Evolutionary conservation across 129 eudicot genomes (phyloP).

Genomic region (Chrysanthemum lavandulifolium): DNA sequence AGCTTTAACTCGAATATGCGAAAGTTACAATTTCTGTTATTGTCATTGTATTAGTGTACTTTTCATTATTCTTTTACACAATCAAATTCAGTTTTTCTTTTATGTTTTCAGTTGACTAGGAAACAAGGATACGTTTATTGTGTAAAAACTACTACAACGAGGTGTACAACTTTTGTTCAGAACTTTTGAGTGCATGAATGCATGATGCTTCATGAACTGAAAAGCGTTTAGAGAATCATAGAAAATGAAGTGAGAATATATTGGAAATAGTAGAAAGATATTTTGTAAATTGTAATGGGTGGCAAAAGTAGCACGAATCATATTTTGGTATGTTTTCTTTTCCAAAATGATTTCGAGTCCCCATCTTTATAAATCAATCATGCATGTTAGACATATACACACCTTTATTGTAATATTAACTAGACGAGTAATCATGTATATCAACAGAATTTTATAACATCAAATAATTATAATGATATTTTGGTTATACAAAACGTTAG

Average conservation of each 20-base stretch:
- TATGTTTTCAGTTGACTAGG: not conserved
- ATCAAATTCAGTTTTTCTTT: not conserved
- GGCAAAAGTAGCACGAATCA: constrained; percentile 43
- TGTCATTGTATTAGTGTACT: not conserved
- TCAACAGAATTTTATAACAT: no score
- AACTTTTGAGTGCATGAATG: constrained; percentile 23
- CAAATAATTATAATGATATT: no score
- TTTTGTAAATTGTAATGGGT: constrained; percentile 36
- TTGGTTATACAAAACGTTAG: no score
- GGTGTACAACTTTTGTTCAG: constrained; percentile 6
- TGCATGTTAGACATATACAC: not conserved
- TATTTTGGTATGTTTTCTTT: constrained; percentile 41
- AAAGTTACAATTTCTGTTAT: constrained; percentile 9
- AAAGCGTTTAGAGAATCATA: constrained; percentile 24
- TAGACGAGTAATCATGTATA: no score
- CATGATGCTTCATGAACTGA: constrained; percentile 21
- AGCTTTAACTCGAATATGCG: constrained; percentile 7
- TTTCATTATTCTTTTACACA: constrained; percentile 18
- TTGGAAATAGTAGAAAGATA: constrained; percentile 37
- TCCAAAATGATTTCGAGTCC: constrained; percentile 29
- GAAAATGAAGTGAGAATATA: constrained; percentile 29
- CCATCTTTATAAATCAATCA: constrained; percentile 21
- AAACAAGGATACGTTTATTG: constrained; percentile 6
- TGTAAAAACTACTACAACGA: constrained; percentile 6
- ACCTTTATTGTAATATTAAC: no score